Conservation (phyloP, 148 eudicot species). For the Silene uniflora region DNA sequence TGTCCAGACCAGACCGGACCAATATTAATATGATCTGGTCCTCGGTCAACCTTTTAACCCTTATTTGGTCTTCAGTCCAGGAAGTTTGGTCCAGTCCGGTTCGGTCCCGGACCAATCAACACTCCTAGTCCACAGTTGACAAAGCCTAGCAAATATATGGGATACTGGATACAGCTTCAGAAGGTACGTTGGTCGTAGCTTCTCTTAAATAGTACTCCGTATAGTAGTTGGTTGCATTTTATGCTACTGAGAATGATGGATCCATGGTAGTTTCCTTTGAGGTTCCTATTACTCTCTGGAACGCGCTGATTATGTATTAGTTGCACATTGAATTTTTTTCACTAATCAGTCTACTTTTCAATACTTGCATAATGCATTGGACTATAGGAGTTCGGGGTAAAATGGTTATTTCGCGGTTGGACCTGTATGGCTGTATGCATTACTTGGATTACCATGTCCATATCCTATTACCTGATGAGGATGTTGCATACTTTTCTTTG, state of each 20-base stretch:
- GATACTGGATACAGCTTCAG: slow-evolving; percentile 16
- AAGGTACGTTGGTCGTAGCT: slow-evolving; percentile 16
- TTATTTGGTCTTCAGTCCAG: too few relatives aligned
- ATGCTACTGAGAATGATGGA: background rate
- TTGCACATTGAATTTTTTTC: background rate
- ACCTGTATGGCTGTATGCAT: background rate
- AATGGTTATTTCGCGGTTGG: background rate
- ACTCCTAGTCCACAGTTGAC: slow-evolving; percentile 10
- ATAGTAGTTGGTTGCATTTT: background rate
- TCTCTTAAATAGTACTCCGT: background rate
- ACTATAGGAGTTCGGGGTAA: background rate
- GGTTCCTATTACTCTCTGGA: slow-evolving; percentile 8
- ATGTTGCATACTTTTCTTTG: slow-evolving; percentile 7
- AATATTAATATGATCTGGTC: too few relatives aligned
- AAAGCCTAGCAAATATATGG: slow-evolving; percentile 8
- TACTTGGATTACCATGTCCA: background rate
- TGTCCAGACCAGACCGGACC: too few relatives aligned
- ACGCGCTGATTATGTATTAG: background rate
- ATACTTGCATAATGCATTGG: background rate
- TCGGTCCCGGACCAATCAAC: too few relatives aligned
- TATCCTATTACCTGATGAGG: background rate
- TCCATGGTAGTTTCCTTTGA: background rate
- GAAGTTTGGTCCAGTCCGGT: too few relatives aligned
- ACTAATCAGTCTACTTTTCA: background rate
- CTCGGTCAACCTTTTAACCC: too few relatives aligned